Evolutionary conservation across 306 rosid species (phyloP), one percentile per base, ranked within the genome.

Genomic region (Arachis stenosperma): DNA sequence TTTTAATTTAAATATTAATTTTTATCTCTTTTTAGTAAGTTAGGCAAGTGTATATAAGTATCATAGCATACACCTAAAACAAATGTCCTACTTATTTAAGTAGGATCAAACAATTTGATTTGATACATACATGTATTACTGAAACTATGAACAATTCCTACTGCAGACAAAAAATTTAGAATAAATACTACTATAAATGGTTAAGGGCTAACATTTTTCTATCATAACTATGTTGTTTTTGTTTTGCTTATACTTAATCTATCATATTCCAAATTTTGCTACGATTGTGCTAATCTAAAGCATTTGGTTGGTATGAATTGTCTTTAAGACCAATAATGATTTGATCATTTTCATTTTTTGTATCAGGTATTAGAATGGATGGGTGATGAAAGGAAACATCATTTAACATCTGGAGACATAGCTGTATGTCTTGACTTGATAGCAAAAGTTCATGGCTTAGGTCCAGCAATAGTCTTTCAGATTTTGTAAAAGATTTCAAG

Each of bases 321-420:
- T 33, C 37, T 33, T 33, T 4, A 3, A 7, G 22, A 8, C 11
- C 58, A 33, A 46, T 11, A 8, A 6, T 72, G 47, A 36, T 48
- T 58, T 6, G 42, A 17, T 65, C 11, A 36, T 52, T 30, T 64
- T 74, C 41, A 9, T 52, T 64, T 64, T 39, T 27, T 71, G 81
- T 59, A 8, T 69, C 69, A 86, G 94, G n/a, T 86, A 61, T 85
- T 79, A 4, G 85, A 85, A 77, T 88, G 92, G 90, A 52, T 85
- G 78, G 63, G 72, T 36, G 30, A 65, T 43, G 78, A 74, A 75
- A 61, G 52, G 83, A 75, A 71, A 56, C 55, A 42, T 42, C 74
- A 48, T 48, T 77, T 62, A 9, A 41, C 56, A 0, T 30, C 86
- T 10, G 81, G 81, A 59, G 92, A 83, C 55, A 52, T 76, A 40